Evolutionary conservation across 345 rosid species (phyloP), one percentile per base, ranked within the genome.

Genomic region (Brassica carinata): DNA sequence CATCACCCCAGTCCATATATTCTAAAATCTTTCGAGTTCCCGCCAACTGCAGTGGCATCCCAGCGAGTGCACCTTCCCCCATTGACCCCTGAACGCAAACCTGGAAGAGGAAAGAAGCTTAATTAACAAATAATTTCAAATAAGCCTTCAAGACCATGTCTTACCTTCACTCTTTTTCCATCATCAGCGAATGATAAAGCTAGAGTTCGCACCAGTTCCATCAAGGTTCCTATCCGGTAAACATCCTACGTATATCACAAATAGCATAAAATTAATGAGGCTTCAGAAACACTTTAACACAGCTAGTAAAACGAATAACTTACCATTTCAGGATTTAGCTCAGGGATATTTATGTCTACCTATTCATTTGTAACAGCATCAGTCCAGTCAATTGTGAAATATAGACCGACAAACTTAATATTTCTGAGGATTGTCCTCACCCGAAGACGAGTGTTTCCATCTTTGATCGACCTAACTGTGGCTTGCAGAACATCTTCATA

Each of bases 31-130:
- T 90, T 53, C 98, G 85, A 81, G 78, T 90, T 77, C 99, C 99
- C 36, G 98, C 95, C 79, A 95, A 90, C 72, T 95, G 99, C 84
- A 95, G 38, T 8, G 99, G 98, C 98, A 92, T 95, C 84, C 99
- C 99, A 78, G 95, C 93, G 43, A 95, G 93, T 77, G 97, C 98
- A 62, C 99, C 98, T 81, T 86, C 85, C 59, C 99, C 98, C 99
- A 95, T 92, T 10, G 99, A 92, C 33, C 99, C 99, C 86, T 95
- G 99, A 75, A 92, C 99, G 84, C 99, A 95, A 77, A 95, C 99
- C 99, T 95, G 84, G 38, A 73, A 67, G 69, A 65, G 6, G 62
- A 77, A 43, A 64, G 66, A 73, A 31, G 53, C 70, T 68, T 30
- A 57, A 75, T 33, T 14, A 77, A 67, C 34, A 53, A 71, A 53